Base-by-base conservation (phyloP, 768 basidiomycete species). In the Lactarius sp. region DNA sequence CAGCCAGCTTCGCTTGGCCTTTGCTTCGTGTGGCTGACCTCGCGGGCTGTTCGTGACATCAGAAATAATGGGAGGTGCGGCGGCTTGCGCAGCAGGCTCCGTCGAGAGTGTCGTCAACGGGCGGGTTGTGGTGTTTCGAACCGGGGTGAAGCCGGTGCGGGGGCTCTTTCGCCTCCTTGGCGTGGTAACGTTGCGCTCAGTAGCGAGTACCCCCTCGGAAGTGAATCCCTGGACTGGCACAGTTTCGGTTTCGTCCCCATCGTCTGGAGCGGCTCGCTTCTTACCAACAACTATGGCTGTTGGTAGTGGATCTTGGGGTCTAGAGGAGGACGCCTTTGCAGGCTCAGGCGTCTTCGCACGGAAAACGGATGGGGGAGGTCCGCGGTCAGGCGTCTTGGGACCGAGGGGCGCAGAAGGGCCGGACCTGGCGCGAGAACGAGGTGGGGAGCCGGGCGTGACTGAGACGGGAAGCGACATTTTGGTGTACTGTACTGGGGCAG, bases 201-300 rank as follows among this genome's bases (percentile, higher is more conserved):
- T 50, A 56, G 70, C 44, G 59, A 74, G 71, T 41, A 69, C 69
- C 46, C 83, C 79, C 10, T 86, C 85, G 0, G 77, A 76, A 42
- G 80, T 85, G 76, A 83, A 88, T 4, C 78, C 86, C 70, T 91
- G 88, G 0, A 82, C 80, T 31, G 88, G 86, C 33, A 87, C 74
- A 57, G 68, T 70, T 66, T 78, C 76, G 55, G 68, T 70, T 66
- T 78, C 76, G 55, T 90, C 88, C 66, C 87, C 88, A 68, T 92
- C 89, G 60, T 91, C 90, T 2, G 90, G 90, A 33, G 84, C 86
- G 27, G 83, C 82, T 12, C 90, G 81, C 71, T 91, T 92, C 76
- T 84, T 86, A 36, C 87, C 85, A 34, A 70, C 69, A 14, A 74
- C 70, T 41, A 82, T 80, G 6, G 69, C 63, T 16, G 81, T 74